These are phyloP conservation scores for Gnetum montanum DNA, from an alignment of 75 land plant genomes.

Conservation along the genomic window DNA sequence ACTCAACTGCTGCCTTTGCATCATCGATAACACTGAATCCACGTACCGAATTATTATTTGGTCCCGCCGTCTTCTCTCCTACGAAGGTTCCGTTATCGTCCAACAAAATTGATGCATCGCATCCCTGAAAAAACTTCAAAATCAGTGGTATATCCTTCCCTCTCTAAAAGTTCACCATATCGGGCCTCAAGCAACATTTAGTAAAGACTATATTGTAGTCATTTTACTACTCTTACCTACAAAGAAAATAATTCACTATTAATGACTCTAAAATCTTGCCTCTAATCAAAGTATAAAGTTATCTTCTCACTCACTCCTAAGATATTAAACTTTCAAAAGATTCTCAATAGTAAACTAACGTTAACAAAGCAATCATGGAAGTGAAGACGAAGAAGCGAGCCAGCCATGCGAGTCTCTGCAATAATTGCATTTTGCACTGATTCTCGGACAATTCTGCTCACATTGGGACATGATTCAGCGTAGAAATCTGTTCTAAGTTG, in stretches of 20 bases:
- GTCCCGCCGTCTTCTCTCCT: constrained; percentile 18
- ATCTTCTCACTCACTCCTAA: too few relatives aligned
- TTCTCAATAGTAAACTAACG: too few relatives aligned
- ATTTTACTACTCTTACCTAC: too few relatives aligned
- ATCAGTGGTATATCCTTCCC: not conserved
- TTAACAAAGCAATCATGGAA: constrained; percentile 62
- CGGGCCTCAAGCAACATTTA: too few relatives aligned
- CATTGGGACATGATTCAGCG: constrained; percentile 20
- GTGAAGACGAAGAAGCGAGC: constrained; percentile 43
- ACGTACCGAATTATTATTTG: constrained; percentile 12
- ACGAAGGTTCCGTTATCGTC: constrained; percentile 5
- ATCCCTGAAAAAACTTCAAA: constrained; percentile 12
- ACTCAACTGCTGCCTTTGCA: constrained; percentile 18
- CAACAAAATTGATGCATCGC: constrained; percentile 24
- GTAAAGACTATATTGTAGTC: too few relatives aligned
- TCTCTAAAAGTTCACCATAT: too few relatives aligned
- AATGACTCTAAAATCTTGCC: too few relatives aligned
- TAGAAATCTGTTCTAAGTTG: constrained; percentile 25
- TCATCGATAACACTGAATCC: constrained; percentile 22
- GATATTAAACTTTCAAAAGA: too few relatives aligned
- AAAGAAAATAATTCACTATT: too few relatives aligned
- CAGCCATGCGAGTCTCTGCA: constrained; percentile 37
- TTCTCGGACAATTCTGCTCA: constrained; percentile 17
- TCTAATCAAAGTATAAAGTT: too few relatives aligned
- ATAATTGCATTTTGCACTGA: constrained; percentile 14